phyloP scores from a whole-genome alignment of 176 grass and related monocot genomes.

The Eleusine indica region DNA sequence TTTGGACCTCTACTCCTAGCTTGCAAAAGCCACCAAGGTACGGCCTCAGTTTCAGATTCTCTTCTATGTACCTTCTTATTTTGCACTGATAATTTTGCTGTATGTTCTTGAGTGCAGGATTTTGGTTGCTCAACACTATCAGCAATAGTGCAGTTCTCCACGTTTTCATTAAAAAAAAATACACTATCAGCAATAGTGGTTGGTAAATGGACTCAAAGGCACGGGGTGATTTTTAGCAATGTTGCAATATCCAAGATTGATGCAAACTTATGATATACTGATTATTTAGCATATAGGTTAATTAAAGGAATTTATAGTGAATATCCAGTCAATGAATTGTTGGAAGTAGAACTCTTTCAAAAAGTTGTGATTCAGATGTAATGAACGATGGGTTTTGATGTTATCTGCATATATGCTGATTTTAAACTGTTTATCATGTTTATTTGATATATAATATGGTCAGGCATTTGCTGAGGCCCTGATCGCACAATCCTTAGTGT shows the following conservation, averaged over 20 bases:
- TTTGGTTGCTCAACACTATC: background rate
- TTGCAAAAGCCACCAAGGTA: background rate
- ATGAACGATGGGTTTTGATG: background rate
- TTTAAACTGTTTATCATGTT: too few relatives aligned
- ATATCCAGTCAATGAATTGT: background rate
- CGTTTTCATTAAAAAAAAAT: too few relatives aligned
- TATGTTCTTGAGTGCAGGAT: background rate
- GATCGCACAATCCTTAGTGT: too few relatives aligned
- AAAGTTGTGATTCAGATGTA: background rate
- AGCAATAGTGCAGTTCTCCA: background rate
- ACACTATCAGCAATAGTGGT: too few relatives aligned
- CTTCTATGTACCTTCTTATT: background rate
- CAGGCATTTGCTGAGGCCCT: too few relatives aligned
- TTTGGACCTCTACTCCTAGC: background rate
- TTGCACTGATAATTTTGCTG: background rate
- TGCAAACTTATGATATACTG: background rate
- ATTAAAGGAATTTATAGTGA: background rate
- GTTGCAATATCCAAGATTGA: background rate
- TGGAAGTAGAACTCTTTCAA: background rate
- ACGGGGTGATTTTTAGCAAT: background rate
- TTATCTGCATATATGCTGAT: too few relatives aligned
- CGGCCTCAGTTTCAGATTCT: background rate
- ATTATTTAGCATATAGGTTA: background rate
- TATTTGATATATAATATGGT: too few relatives aligned
- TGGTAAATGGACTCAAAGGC: background rate